Evolutionary conservation across 2,329 filamentous ascomycete genomes (phyloP), one percentile per base, ranked within the genome.

Genomic region (Sordariomycetes sp.): DNA sequence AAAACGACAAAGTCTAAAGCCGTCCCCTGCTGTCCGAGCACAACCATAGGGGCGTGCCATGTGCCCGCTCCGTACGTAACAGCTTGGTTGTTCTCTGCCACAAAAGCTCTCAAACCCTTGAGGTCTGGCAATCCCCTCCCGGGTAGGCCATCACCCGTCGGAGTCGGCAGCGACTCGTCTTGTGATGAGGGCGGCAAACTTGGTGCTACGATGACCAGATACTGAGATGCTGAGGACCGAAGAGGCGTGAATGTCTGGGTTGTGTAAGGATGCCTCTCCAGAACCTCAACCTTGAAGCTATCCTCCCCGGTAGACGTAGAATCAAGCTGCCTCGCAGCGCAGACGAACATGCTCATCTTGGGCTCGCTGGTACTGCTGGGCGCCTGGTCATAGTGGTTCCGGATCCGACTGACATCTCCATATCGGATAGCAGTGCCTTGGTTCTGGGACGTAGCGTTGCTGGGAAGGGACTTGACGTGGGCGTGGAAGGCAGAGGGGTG

Each of bases 41-140:
- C 87, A 11, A 87, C 83, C 90, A 98, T 96, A 1, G 92, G 92
- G 40, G 90, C 87, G 64, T 98, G 92, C 75, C 90, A 98, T 35
- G 87, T 95, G 5, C 86, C 92, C 2, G 84, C 79, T 2, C 75
- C 86, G 55, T 96, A 98, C 3, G 87, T 95, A 11, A 98, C 86
- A 9, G 86, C 88, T 62, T 94, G 86, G 17, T 72, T 69, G 3
- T 77, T 79, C 32, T 70, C 74, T 2, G 85, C 88, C 35, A 93
- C 61, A 53, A 95, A 98, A 0, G 87, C 90, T 44, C 68, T 71
- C 25, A 94, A 47, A 8, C 72, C 68, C 16, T 56, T 53, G 26
- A 94, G 51, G 55, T 95, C 86, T 0, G 92, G 90, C 14, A 86
- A 55, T 0, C 80, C 80, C 23, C 66, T 54, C 12, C 76, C 73